Evolutionary conservation across 768 basidiomycete species (phyloP).

Genomic region (Rhodotorula toruloides): DNA sequence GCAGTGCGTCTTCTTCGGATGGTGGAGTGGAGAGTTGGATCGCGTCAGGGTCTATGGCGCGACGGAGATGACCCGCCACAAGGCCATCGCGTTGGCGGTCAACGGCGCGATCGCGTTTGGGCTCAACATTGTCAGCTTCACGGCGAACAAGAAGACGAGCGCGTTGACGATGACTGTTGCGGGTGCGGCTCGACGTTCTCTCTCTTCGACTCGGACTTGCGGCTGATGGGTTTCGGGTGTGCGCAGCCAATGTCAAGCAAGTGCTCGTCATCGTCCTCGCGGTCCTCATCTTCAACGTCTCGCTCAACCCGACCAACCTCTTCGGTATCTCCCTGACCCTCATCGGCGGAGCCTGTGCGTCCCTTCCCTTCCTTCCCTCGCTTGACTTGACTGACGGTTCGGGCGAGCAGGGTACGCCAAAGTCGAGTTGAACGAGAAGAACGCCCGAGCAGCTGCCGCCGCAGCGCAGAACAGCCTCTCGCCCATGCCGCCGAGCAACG

Average conservation of each 20-base stretch:
- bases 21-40: slow-evolving; percentile 72
- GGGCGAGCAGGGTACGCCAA: slow-evolving; percentile 27
- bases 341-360: slow-evolving; percentile 61
- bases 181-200: slow-evolving; percentile 59
- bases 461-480: no score
- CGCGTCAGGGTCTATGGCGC: slow-evolving; percentile 55
- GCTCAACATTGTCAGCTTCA: slow-evolving; percentile 88
- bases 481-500: background rate
- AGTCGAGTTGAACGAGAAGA: slow-evolving; percentile 37
- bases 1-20: slow-evolving; percentile 73
- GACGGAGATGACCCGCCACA: slow-evolving; percentile 52
- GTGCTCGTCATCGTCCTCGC: slow-evolving; percentile 49
- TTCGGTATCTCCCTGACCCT: slow-evolving; percentile 80
- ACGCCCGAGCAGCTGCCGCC: slow-evolving; percentile 18
- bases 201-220: no score
- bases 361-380: no score
- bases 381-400: background rate
- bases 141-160: slow-evolving; percentile 87
- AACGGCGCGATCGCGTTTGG: slow-evolving; percentile 88
- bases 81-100: slow-evolving; percentile 57
- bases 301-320: slow-evolving; percentile 71
- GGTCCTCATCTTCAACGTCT: slow-evolving; percentile 74
- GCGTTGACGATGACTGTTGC: slow-evolving; percentile 87
- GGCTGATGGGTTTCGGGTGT: no score
- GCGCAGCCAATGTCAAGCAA: slow-evolving; percentile 42